Base-by-base conservation (phyloP, 1,284 basidiomycete genomes). In the Pseudozyma sp. region DNA sequence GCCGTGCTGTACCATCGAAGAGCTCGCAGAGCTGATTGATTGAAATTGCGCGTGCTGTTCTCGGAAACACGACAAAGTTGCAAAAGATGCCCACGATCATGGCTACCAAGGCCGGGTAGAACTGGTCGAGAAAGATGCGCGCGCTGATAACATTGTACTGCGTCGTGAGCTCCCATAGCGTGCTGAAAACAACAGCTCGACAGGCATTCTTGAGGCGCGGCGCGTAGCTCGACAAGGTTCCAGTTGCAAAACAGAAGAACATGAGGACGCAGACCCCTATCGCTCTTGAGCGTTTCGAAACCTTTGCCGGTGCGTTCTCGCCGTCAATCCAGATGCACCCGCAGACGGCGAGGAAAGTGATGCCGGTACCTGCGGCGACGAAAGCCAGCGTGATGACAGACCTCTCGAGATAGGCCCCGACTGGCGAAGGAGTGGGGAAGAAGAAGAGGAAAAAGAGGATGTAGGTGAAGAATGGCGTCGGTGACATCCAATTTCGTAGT, bases 391-490 rank as follows among this genome's bases (percentile, higher is more conserved):
- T 62, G 29, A 83, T 62, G 37, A 78, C 33, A 9, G 74, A 73
- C 1, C 54, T 46, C 48, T 82, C 78, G 14, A 82, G 19, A 39
- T 75, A 79, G 11, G 70, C 61, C 14, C 79, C 80, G 30, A 79
- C 54, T 4, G 78, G 70, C 29, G 55, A 63, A 3, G 67, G 68
- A 0, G 65, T 64, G 0, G 81, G 80, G 24, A 70, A 83, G 66
- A 82, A 80, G 61, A 80, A 80, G 24, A 80, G 70, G 47, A 67
- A 53, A 34, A 51, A 66, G 58, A 57, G 68, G 55, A 66, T 60
- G 51, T 65, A 77, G 46, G 54, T 47, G 35, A 79, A 70, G 48
- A 72, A 79, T 11, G 71, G 65, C 17, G 60, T 51, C 3, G 44
- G 52, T 11, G 75, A 74, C 40, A 70, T 67, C 58, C 71, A 68